Evolutionary conservation across 2,329 filamentous ascomycete genomes (phyloP), one percentile per base, ranked within the genome.

Genomic region (Penicillium sp.): DNA sequence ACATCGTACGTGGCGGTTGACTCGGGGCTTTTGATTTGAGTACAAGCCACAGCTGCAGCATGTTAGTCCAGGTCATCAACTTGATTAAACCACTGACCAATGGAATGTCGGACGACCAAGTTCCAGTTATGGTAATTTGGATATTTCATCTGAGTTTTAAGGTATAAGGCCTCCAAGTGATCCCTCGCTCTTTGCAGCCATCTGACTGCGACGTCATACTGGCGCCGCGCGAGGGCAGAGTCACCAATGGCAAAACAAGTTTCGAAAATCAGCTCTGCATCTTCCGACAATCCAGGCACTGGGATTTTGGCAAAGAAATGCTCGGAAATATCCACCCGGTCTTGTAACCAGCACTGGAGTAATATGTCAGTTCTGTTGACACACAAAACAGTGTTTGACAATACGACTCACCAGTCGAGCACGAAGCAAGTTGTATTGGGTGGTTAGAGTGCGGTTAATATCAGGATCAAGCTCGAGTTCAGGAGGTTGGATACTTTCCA

Each of bases 131-230:
- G 72, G 1, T 83, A 83, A 60, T 86, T 82, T 7, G 78, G 88
- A 19, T 36, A 30, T 2, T 12, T 12, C n/a, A 10, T n/a, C 14
- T 85, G 82, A 0, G 84, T 65, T 9, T 82, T 78, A 52, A 84
- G 83, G 19, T 67, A 65, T 4, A 49, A 54, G 16, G 53, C 9
- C 48, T 82, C 80, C 26, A 92, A 76, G 28, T 86, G 66, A 11
- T 84, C 76, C 46, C 84, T 79, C 3, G 89, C 86, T 60, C 89
- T 82, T 53, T 87, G 81, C 0, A 96, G 75, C 94, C 93, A 97
- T 64, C 82, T 85, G 1, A 81, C 69, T 0, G 90, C 88, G 42
- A 80, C 11, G 3, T 50, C 64, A 59, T 80, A 80, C 49, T 88
- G 79, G 8, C 78, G 74, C 49, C 80, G 82, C 3, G 68, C 70